phyloP scores from a whole-genome alignment of 2,329 filamentous ascomycete species.

The Cordyceps fumosorosea region DNA sequence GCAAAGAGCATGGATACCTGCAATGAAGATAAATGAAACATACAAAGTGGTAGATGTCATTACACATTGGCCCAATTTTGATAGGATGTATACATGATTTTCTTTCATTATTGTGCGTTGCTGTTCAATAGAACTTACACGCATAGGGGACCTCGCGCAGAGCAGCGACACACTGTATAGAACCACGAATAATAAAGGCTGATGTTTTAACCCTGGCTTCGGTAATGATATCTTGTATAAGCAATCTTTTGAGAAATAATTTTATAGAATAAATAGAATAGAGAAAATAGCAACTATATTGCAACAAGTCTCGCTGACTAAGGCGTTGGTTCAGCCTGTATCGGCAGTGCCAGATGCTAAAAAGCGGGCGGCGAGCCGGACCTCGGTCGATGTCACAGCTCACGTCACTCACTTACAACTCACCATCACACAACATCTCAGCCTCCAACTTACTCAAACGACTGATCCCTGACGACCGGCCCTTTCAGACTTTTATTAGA shows the following conservation, averaged over 20 bases:
- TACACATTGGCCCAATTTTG: no score
- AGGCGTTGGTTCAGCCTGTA: neutral
- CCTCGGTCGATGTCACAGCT: constrained; percentile 1
- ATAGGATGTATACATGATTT: neutral
- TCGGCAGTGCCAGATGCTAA: neutral
- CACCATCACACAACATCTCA: neutral
- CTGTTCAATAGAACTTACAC: neutral
- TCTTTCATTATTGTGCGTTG: neutral
- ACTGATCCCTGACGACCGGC: no score
- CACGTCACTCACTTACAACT: constrained; percentile 6
- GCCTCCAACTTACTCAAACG: neutral
- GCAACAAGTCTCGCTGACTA: neutral
- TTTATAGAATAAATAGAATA: neutral
- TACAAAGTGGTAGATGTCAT: neutral
- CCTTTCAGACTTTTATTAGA: neutral
- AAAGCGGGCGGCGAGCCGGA: constrained; percentile 1
- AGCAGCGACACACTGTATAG: no score
- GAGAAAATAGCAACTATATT: neutral
- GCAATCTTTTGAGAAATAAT: neutral
- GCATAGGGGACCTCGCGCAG: neutral
- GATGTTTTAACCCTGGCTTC: no score
- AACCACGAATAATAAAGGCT: no score
- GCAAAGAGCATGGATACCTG: neutral
- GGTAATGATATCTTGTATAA: no score
- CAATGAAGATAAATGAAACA: neutral